Evolutionary conservation across 2,329 filamentous ascomycete species (phyloP).

Genomic region (Neurospora sp.): DNA sequence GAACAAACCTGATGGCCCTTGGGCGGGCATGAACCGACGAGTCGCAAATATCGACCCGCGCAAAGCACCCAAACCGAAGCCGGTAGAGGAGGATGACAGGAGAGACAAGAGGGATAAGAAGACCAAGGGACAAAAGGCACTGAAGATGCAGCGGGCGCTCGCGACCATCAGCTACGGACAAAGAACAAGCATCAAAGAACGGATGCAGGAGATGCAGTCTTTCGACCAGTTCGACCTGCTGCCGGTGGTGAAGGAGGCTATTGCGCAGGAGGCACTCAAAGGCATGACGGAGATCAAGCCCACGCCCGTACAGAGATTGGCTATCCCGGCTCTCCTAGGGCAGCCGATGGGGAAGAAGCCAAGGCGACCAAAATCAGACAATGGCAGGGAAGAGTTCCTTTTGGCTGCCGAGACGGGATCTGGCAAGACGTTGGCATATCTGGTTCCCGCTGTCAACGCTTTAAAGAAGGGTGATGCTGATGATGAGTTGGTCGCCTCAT

Average conservation of each 20-base stretch:
- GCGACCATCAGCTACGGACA: constrained; percentile 66
- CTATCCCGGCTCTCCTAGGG: constrained; percentile 71
- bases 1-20: constrained; percentile 37
- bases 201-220: constrained; percentile 57
- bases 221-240: constrained; percentile 77
- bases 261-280: constrained; percentile 63
- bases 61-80: constrained; percentile 6
- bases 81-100: constrained; percentile 21
- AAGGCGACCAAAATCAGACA: constrained; percentile 20
- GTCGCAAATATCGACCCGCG: constrained; percentile 29
- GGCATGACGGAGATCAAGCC: constrained; percentile 67
- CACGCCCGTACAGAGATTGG: constrained; percentile 81
- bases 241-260: constrained; percentile 58
- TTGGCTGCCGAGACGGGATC: constrained; percentile 94
- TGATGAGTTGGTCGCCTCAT: constrained; percentile 48
- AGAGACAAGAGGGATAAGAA: constrained; percentile 20
- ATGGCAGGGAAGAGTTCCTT: constrained; percentile 51
- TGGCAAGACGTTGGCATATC: constrained; percentile 89
- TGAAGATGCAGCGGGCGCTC: constrained; percentile 87
- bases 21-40: constrained; percentile 46
- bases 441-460: constrained; percentile 75
- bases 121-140: constrained; percentile 54
- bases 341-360: constrained; percentile 32
- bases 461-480: constrained; percentile 64
- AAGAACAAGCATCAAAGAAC: constrained; percentile 39